A percentile compares a stretch with the other conserved stretches of the same genome.
Conservation (phyloP, 805 yeast genomes). For the Schwanniomyces polymorphus region DNA sequence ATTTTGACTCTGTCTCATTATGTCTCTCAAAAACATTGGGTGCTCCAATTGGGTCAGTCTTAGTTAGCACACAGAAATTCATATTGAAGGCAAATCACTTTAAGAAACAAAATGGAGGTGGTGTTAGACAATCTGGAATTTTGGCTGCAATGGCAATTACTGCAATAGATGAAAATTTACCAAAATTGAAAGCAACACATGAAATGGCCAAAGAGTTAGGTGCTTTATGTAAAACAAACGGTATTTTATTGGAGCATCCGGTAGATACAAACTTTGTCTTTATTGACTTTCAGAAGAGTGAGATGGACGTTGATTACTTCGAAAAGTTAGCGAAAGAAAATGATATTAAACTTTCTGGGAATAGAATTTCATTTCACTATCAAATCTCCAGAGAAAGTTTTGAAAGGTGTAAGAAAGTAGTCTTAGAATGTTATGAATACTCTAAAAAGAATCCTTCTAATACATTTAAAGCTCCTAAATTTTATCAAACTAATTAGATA, state of each 20-base stretch:
- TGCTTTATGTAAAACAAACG: conserved; percentile 24
- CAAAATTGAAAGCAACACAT: conserved; percentile 31
- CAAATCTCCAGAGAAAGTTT: conserved; percentile 33
- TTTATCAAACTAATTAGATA: conserved; percentile 5
- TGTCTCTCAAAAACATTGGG: conserved; percentile 44
- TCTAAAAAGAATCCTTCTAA: conserved; percentile 52
- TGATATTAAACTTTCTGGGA: conserved; percentile 66
- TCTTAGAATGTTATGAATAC: conserved; percentile 56
- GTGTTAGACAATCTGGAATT: conserved; percentile 43
- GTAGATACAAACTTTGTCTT: conserved; percentile 44
- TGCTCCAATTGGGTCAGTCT: conserved; percentile 44
- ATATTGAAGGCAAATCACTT: conserved; percentile 45
- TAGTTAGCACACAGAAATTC: conserved; percentile 31
- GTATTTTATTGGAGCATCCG: conserved; percentile 34
- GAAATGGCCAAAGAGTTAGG: conserved; percentile 35
- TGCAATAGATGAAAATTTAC: conserved; percentile 40
- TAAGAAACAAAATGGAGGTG: conserved; percentile 45
- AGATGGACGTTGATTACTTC: conserved; percentile 26
- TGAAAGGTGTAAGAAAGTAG: conserved; percentile 45
- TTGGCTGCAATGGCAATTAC: conserved; percentile 40
- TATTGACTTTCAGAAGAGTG: conserved; percentile 30
- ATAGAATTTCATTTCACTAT: conserved; percentile 79
- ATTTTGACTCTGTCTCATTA: conserved; percentile 43
- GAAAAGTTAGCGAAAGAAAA: conserved; percentile 49
- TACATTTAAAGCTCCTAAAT: conserved; percentile 4